Conservation (phyloP, 371 early-diverging fungal genomes). For the Mucor piriformis region DNA sequence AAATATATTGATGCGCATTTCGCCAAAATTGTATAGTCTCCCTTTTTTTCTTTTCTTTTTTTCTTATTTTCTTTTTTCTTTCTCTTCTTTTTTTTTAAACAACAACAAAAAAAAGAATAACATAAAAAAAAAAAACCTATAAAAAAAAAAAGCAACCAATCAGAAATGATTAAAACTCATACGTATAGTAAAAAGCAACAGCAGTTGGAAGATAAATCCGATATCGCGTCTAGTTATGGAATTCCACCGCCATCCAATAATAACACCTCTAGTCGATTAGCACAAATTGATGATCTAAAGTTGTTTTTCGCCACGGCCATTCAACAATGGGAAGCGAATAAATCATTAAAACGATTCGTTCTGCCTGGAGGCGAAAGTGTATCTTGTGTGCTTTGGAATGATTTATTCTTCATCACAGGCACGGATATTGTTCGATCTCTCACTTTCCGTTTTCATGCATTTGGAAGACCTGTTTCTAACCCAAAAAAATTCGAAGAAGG, state of each 20-base stretch:
- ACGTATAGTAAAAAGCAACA: conserved; percentile 23
- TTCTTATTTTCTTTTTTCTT: conserved; percentile 9
- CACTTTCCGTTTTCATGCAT: conserved; percentile 92
- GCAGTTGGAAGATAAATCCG: conserved; percentile 7
- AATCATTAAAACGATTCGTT: conserved; percentile 67
- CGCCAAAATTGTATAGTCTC: conserved; percentile 2
- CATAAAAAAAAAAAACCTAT: conserved; percentile 10
- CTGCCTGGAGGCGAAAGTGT: conserved; percentile 87
- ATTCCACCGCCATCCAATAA: conserved; percentile 28
- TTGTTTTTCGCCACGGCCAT: conserved; percentile 65
- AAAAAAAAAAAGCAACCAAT: conserved; percentile 13
- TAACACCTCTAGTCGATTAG: conserved; percentile 33
- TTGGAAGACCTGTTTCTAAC: conserved; percentile 87
- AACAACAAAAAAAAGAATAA: not conserved
- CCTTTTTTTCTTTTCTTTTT: conserved; percentile 5
- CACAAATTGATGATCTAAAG: conserved; percentile 58
- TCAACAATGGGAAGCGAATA: conserved; percentile 55
- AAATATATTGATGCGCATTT: conserved; percentile 3
- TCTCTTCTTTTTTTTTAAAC: conserved; percentile 4
- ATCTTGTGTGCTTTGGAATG: conserved; percentile 91
- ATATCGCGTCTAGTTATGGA: conserved; percentile 18
- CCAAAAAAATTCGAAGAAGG: conserved; percentile 99
- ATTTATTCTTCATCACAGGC: conserved; percentile 93
- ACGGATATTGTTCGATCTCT: conserved; percentile 98
- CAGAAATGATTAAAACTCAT: conserved; percentile 22